These are phyloP conservation scores for Stephanodiscus minutulus DNA, from an alignment of 108 stramenopile genomes.

Conservation along the genomic window DNA sequence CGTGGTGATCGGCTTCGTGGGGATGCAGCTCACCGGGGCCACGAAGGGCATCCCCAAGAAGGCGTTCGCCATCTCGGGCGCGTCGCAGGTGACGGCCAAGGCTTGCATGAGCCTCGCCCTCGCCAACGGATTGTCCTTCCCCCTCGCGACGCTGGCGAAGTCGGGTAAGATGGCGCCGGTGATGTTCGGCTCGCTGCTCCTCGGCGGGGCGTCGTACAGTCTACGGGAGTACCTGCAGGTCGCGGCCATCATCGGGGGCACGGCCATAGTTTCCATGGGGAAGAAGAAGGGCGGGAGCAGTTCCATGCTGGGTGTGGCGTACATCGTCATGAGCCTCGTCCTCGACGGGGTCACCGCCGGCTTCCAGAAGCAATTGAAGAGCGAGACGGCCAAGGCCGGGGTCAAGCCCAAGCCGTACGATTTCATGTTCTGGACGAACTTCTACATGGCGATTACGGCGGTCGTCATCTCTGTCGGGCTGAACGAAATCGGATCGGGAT, in stretches of 20 bases:
- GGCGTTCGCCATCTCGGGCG: conserved; percentile 89
- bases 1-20: conserved; percentile 84
- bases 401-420: conserved; percentile 93
- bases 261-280: conserved; percentile 88
- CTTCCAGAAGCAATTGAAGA: conserved; percentile 90
- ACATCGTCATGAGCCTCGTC: conserved; percentile 78
- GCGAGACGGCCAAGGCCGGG: conserved; percentile 83
- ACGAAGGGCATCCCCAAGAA: conserved; percentile 80
- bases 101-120: conserved; percentile 89
- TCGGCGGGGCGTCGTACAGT: conserved; percentile 88
- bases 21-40: conserved; percentile 81
- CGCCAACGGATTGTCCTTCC: conserved; percentile 86
- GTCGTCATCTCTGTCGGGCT: conserved; percentile 68
- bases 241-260: conserved; percentile 89
- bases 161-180: conserved; percentile 95
- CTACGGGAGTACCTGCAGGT: conserved; percentile 89
- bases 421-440: conserved; percentile 94
- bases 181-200: conserved; percentile 84
- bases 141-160: conserved; percentile 89
- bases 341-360: conserved; percentile 92
- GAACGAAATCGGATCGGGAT: conserved; percentile 75
- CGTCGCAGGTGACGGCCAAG: conserved; percentile 90
- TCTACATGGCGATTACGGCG: conserved; percentile 88
- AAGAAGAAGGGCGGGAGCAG: conserved; percentile 85
- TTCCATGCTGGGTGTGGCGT: conserved; percentile 76